Conservation (phyloP, 345 rosid species). For the Heritiera fomes region DNA sequence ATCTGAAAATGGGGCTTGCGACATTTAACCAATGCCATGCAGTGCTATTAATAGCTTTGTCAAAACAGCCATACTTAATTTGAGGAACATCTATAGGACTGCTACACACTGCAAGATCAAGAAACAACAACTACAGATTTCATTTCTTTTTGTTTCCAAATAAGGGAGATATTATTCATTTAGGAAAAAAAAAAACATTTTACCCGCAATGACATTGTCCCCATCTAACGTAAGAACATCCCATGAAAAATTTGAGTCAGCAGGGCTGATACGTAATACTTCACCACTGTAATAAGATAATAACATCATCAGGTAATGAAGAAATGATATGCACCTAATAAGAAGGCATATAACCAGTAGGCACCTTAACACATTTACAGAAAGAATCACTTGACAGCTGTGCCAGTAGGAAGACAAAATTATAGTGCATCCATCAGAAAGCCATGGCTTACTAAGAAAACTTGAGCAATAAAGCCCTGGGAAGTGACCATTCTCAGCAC, state of each 20-base stretch:
- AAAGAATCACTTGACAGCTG: slow-evolving; percentile 68
- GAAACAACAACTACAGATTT: slow-evolving; percentile 23
- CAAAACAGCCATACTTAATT: slow-evolving; percentile 66
- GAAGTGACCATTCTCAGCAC: slow-evolving; percentile 71
- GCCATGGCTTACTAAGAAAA: slow-evolving; percentile 72
- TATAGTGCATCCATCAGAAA: slow-evolving; percentile 83
- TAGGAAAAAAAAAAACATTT: slow-evolving; percentile 18
- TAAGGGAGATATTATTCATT: neutral
- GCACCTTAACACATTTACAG: slow-evolving; percentile 70
- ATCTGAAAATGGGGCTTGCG: slow-evolving; percentile 60
- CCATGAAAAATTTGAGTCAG: slow-evolving; percentile 69
- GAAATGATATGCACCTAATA: neutral
- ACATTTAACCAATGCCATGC: slow-evolving; percentile 71
- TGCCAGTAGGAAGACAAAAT: slow-evolving; percentile 72
- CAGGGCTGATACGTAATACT: slow-evolving; percentile 65
- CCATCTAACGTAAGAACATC: slow-evolving; percentile 63
- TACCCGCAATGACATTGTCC: slow-evolving; percentile 83
- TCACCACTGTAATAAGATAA: slow-evolving; percentile 57
- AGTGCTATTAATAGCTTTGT: slow-evolving; percentile 38
- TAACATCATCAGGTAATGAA: slow-evolving; percentile 22
- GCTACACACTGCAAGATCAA: slow-evolving; percentile 59
- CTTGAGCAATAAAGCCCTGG: slow-evolving; percentile 75
- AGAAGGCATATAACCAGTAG: slow-evolving; percentile 1
- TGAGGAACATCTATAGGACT: slow-evolving; percentile 77
- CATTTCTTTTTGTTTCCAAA: slow-evolving; percentile 8